Base-by-base conservation (phyloP, 805 yeast genomes). In the Ogataea nakhonphanomensis region DNA sequence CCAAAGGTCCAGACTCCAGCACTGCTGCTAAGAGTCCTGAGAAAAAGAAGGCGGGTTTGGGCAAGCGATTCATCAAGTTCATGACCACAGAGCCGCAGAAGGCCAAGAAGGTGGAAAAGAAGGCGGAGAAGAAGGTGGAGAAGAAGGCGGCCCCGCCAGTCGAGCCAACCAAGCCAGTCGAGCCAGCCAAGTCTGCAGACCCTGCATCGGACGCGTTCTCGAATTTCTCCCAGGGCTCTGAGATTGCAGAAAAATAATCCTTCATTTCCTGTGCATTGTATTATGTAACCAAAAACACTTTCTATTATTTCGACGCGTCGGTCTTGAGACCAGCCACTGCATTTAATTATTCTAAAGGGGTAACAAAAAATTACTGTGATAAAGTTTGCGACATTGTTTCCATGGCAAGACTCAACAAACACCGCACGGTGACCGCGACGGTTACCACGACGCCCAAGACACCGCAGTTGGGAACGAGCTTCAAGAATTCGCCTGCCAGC, bases 181-280 rank as follows among this genome's bases (percentile, higher is more conserved):
- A 17, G 20, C 5, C 20, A 17, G 20, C 20, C 20, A 17, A 30
- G 24, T 34, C 46, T 10, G 49, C 27, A 3, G 47, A 36, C 21
- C 47, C 22, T 12, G 51, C 30, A 4, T 39, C 35, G 8, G 45
- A 33, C n/a, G 51, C 72, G 2, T 70, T 70, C 45, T 59, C 70
- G 20, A 71, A 70, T 3, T 70, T 70, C 50, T 65, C 70, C n/a
- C 74, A 70, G 52, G 74, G 74, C 21, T 70, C 74, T 5, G 61
- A 50, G 11, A 39, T 57, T 12, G 46, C 40, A 9, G 48, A 36
- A n/a, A 39, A 31, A 38, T 38, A 33, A 27, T 9, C 20, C 38
- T 31, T 43, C 34, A 36, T 39, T 31, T 43, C 40, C 35, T 37
- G 37, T 37, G 38, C 39, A 33, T 30, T 32, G 35, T 37, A 37